Conservation (phyloP, 2,329 filamentous ascomycete genomes). For the Aspergillus sp. region DNA sequence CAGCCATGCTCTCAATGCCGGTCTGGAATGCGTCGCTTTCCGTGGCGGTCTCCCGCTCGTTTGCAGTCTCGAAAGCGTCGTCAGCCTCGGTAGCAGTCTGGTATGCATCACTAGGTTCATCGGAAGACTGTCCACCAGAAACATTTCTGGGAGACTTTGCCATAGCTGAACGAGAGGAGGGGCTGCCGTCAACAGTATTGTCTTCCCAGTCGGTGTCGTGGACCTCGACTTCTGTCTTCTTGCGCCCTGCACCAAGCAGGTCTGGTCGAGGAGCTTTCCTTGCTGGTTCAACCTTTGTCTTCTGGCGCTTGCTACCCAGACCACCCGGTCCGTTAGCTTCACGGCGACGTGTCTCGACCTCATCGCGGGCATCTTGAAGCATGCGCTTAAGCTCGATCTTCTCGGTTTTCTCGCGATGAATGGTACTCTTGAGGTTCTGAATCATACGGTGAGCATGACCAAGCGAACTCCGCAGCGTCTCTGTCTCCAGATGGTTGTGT, state of each 20-base stretch:
- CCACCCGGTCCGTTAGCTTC: constrained; percentile 44
- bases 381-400: constrained; percentile 94
- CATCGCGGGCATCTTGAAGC: constrained; percentile 90
- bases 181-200: constrained; percentile 57
- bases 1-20: constrained; percentile 67
- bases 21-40: constrained; percentile 96
- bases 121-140: constrained; percentile 19
- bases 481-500: constrained; percentile 86
- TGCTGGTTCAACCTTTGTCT: constrained; percentile 62
- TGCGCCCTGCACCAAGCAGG: constrained; percentile 69
- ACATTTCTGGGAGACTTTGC: constrained; percentile 24
- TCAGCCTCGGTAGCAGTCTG: constrained; percentile 75
- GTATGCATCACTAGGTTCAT: constrained; percentile 63
- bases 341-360: constrained; percentile 66
- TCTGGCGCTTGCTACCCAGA: constrained; percentile 48
- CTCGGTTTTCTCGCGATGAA: constrained; percentile 97
- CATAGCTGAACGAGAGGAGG: constrained; percentile 41
- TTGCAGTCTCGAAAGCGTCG: constrained; percentile 66
- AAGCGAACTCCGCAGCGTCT: constrained; percentile 90
- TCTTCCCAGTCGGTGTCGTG: constrained; percentile 92
- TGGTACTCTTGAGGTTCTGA: constrained; percentile 87
- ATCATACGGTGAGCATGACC: constrained; percentile 95
- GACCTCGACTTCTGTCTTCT: constrained; percentile 70
- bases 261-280: constrained; percentile 74
- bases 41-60: constrained; percentile 69